Base-by-base conservation (phyloP, 139 green algal genomes). In the Micromonas pusilla region DNA sequence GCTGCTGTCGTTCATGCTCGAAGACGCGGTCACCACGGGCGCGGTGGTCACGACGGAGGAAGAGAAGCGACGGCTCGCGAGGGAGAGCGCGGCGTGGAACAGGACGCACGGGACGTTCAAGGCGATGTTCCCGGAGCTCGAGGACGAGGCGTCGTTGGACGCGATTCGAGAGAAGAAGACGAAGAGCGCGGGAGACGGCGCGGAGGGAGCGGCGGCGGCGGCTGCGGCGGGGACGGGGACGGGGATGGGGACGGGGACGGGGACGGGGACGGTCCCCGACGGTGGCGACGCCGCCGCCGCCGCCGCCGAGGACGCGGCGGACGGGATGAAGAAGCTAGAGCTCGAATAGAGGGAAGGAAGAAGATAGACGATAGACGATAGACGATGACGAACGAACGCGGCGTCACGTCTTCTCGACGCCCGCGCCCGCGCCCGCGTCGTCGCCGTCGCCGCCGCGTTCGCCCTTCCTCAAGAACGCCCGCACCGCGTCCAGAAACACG, bases 1-100 rank as follows among this genome's bases (percentile, higher is more conserved):
- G 2, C 75, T 91, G 45, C 80, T 92, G n/a, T 89, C 82, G n/a
- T 94, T 94, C 83, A 90, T 92, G 85, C 20, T 21, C 23, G 33
- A 73, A 21, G 54, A 79, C 26, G 60, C 31, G 33, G 26, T 54
- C 20, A 79, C 73, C 1, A 70, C 73, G 2, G 73, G 73, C 1
- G 33, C 45, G 2, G 37, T 79, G 2, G 3, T 21, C 20, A 71
- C 73, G 60, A 79, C 30, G 21, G 53, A 54, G 54, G 52, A 53
- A 32, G 32, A 70, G 52, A 70, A 71, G 73, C 25, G 2, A 45
- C 71, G 39, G 33, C 45, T 79, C 1, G 73, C 73, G 1, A 36
- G 30, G 28, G 71, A 77, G 34, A 53, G 28, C 26, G 16, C 67
- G 26, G 71, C 71, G 2, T 77, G 52, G 52, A 74, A 74, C 36